Base-by-base conservation (phyloP, 768 basidiomycete genomes). In the Auriscalpium orientale region DNA sequence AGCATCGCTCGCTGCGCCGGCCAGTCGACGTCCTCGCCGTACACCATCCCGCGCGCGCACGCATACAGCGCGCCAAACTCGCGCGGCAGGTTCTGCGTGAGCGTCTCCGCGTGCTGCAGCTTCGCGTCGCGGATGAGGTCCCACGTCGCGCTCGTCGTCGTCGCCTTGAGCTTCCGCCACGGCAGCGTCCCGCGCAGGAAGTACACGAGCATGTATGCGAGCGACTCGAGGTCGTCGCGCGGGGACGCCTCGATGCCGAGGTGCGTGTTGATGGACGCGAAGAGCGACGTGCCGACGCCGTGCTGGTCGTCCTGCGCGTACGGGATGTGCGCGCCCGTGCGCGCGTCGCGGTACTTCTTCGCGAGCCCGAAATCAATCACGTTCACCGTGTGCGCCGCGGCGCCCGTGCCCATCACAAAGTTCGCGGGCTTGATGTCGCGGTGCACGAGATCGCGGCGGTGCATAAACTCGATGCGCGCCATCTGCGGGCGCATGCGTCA, bases 391-490 rank as follows among this genome's bases (percentile, higher is more conserved):
- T 79, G 78, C 0, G 79, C 66, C 69, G 80, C 74, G 60, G 82
- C 85, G 59, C 83, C 83, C 47, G 83, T 80, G 60, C 92, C 91
- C 91, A 98, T 98, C 58, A 99, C 87, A 68, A 99, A 99, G 74
- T 99, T 98, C 65, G 95, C 95, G 38, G 95, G 95, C 70, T 98
- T 99, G 71, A 99, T 89, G 68, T 98, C 95, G 62, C 95, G 89
- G 70, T 98, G 95, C 44, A 97, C 84, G 63, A 95, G 88, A 65
- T 91, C 90, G 66, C 91, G 87, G 1, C 89, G 91, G 72, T 99
- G 95, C 62, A 98, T 93, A 70, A 93, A 98, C 70, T 97, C 91
- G 66, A 98, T 87, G 49, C 95, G 92, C 8, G 92, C 91, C 70
- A 97, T 85, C 93, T 95, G 53, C 16, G 20, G 18, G 22, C 16